Evolutionary conservation across 805 yeast species (phyloP), one percentile per base, ranked within the genome.

Genomic region (Ogataea paraovalis): DNA sequence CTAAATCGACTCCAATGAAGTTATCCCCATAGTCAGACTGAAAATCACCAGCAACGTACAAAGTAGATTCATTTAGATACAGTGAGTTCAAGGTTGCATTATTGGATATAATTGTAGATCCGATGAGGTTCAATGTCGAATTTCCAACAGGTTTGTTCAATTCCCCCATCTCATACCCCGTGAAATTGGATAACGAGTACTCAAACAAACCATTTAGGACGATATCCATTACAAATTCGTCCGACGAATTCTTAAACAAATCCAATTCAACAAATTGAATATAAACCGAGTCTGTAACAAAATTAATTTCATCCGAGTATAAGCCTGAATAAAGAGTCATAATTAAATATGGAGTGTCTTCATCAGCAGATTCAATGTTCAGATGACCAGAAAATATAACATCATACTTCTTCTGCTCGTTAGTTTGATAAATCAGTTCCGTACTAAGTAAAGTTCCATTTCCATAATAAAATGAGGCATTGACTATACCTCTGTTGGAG

Each of bases 371-470:
- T n/a, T 70, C 60, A 1, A 78, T 76, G 20, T 78, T 73, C 42
- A 91, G 62, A 49, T 78, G 79, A 1, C 98, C 99, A 39, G 75
- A 70, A 62, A 69, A 92, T 7, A 94, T 60, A 18, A 75, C 71
- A 64, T 94, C 98, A 62, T 88, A 92, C 64, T 94, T 94, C 42
- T 83, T 76, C 47, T 80, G 76, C 32, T 79, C 71, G 63, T 94
- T 94, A 42, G 88, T 89, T 67, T 94, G 98, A 62, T 80, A 89
- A 20, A 92, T 70, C 38, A 74, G 53, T 2, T 68, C 55, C 1
- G 79, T 57, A 2, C 74, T 57, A 3, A 82, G 56, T 1, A 74
- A 47, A 0, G 62, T 57, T 20, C 76, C 78, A 28, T 75, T 70
- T 9, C 73, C 74, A 34, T 78, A 76, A 52, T 65, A 70, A 2